Evolutionary conservation across 1,139 yeast species (phyloP), one percentile per base, ranked within the genome.

Genomic region (Suhomyces yuchorum): DNA sequence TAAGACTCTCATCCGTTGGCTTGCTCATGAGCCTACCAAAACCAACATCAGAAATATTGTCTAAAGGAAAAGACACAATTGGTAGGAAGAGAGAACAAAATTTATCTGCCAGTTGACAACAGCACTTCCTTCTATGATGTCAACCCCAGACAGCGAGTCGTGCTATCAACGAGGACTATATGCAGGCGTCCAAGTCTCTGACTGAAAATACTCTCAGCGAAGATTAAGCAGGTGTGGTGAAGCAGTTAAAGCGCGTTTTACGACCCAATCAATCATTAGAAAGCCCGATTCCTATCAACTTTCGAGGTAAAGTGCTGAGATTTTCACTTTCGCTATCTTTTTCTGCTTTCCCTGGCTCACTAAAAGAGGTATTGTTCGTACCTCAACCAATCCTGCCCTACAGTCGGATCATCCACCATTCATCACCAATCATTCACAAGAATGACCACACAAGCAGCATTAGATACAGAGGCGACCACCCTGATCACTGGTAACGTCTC

Each of bases 381-480:
- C 28, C 30, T 22, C 17, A 20, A 8, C 11, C 15, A 18, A 8
- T 11, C 12, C 24, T 3, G 18, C 3, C 33, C 22, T 5, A 18
- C 37, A 43, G 22, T 18, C 23, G 23, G 39, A 7, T 22, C 19
- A 23, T n/a, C 18, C 20, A 14, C 19, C 39, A 39, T 19, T 30
- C 36, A 26, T n/a, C 22, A 11, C n/a, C 42, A 39, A 39, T 39
- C 33, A 38, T 30, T 20, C 43, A 24, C 23, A 15, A 33, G 11
- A 12, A 48, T 44, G 46, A 43, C 50, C 15, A 40, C 49, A 12
- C 46, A 42, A 40, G 40, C 42, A 28, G 43, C 46, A 7, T 37
- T 44, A 28, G 38, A 44, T 19, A 36, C 40, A 3, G 40, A 43
- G 37, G 9, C 48, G 5, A 24, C 42, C 20, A 44, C 34, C 9